Conservation (phyloP, 1,284 basidiomycete genomes). For the Neonothopanus nambi region DNA sequence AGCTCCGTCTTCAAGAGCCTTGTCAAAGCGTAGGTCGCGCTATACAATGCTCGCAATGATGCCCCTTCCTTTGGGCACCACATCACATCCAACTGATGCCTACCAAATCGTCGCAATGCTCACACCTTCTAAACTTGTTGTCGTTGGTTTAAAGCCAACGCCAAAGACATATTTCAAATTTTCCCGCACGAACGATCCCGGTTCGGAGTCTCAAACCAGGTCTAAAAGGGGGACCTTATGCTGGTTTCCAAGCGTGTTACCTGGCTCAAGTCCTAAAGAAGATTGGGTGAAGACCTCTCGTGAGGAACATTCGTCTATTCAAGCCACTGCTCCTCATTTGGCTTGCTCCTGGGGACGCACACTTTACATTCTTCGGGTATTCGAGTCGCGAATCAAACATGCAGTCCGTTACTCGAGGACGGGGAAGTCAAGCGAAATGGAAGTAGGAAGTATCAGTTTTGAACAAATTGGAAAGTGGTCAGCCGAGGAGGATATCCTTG, state of each 20-base stretch:
- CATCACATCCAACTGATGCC: slow-evolving; percentile 77
- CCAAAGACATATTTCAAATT: slow-evolving; percentile 93
- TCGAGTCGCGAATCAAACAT: slow-evolving; percentile 60
- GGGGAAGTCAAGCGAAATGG: slow-evolving; percentile 57
- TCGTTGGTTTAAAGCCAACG: slow-evolving; percentile 90
- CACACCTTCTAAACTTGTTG: slow-evolving; percentile 87
- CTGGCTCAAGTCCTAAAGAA: slow-evolving; percentile 23
- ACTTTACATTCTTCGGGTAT: slow-evolving; percentile 65
- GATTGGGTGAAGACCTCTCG: no score
- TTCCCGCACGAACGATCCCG: slow-evolving; percentile 57
- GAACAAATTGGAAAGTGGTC: slow-evolving; percentile 57
- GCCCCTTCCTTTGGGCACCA: slow-evolving; percentile 82
- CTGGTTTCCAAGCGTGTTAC: slow-evolving; percentile 72
- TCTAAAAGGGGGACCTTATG: slow-evolving; percentile 63
- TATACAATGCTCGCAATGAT: slow-evolving; percentile 77
- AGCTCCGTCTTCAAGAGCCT: slow-evolving; percentile 27
- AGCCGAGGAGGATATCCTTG: slow-evolving; percentile 58
- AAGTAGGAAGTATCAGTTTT: slow-evolving; percentile 64
- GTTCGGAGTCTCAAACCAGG: slow-evolving; percentile 36
- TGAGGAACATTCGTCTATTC: neutral
- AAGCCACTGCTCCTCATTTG: slow-evolving; percentile 57
- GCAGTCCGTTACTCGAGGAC: slow-evolving; percentile 52
- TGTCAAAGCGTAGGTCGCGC: slow-evolving; percentile 41
- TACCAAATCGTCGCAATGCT: slow-evolving; percentile 87
- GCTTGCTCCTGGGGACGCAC: slow-evolving; percentile 82